Evolutionary conservation across 495 filamentous ascomycete species (phyloP).

Genomic region (Aspergillus carlsbadensis): DNA sequence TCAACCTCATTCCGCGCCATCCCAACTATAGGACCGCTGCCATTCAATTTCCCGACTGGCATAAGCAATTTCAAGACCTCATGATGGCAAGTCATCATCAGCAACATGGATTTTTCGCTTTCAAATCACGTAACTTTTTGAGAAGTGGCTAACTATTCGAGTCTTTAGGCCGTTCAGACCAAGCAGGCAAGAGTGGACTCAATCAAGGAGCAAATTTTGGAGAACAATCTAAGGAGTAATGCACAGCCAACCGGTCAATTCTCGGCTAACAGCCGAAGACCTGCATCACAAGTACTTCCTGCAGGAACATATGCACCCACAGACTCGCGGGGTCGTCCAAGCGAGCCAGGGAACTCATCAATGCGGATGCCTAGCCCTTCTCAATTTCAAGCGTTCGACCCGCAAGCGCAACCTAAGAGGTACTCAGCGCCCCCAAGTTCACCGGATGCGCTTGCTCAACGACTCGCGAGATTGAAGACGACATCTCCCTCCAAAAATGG

Average conservation of each 20-base stretch:
- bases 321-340: constrained; percentile 26
- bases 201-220: constrained; percentile 45
- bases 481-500: constrained; percentile 20
- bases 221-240: constrained; percentile 40
- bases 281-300: constrained; percentile 17
- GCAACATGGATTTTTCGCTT: background rate
- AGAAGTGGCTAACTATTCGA: constrained; percentile 6
- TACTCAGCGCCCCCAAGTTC: constrained; percentile 28
- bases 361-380: constrained; percentile 46
- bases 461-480: constrained; percentile 44
- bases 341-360: constrained; percentile 18
- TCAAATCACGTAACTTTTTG: background rate
- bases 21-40: constrained; percentile 54
- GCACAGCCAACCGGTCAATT: constrained; percentile 28
- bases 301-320: constrained; percentile 15
- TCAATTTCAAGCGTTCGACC: constrained; percentile 31
- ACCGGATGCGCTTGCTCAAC: constrained; percentile 43
- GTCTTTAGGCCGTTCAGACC: constrained; percentile 41
- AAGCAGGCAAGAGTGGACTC: constrained; percentile 48
- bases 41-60: constrained; percentile 35
- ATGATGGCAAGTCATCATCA: constrained; percentile 31
- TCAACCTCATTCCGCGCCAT: constrained; percentile 71
- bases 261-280: constrained; percentile 13
- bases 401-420: constrained; percentile 21
- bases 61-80: constrained; percentile 41